These are phyloP conservation scores for Penicillium flavigenum DNA, from an alignment of 495 filamentous ascomycete species.

Conservation along the genomic window DNA sequence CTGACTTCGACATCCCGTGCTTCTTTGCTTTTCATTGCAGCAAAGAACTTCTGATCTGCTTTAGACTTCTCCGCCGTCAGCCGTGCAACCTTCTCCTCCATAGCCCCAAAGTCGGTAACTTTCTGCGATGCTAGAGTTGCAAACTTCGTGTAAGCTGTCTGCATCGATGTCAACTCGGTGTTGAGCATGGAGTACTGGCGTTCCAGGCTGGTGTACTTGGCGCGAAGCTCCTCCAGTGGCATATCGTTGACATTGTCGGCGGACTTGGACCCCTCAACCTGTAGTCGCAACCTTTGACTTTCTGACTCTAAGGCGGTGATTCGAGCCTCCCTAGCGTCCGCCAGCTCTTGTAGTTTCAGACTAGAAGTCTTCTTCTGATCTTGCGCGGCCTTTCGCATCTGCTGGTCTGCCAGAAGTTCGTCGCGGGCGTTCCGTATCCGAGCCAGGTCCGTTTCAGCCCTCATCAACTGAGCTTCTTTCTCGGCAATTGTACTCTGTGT, in stretches of 20 bases:
- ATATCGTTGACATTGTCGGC: slow-evolving; percentile 44
- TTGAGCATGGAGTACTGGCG: slow-evolving; percentile 80
- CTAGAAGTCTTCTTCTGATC: slow-evolving; percentile 69
- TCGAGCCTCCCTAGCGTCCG: slow-evolving; percentile 68
- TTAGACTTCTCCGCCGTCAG: slow-evolving; percentile 87
- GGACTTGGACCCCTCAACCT: slow-evolving; percentile 45
- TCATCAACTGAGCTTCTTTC: slow-evolving; percentile 73
- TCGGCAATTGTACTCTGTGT: slow-evolving; percentile 66
- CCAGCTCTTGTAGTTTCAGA: slow-evolving; percentile 74
- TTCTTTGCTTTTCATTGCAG: slow-evolving; percentile 90
- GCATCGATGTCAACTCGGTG: slow-evolving; percentile 81
- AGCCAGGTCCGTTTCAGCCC: slow-evolving; percentile 79
- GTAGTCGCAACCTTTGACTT: slow-evolving; percentile 64
- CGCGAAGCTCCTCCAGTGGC: slow-evolving; percentile 65
- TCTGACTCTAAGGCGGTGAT: slow-evolving; percentile 81
- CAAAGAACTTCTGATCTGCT: slow-evolving; percentile 97
- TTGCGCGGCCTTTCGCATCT: slow-evolving; percentile 74
- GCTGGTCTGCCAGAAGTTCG: slow-evolving; percentile 75
- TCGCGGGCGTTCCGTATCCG: slow-evolving; percentile 81
- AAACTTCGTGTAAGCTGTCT: slow-evolving; percentile 82
- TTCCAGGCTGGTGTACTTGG: slow-evolving; percentile 69
- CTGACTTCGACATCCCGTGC: slow-evolving; percentile 73
- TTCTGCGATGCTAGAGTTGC: slow-evolving; percentile 82
- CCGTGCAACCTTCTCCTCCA: slow-evolving; percentile 76
- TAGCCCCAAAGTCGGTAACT: slow-evolving; percentile 65